Base-by-base conservation (phyloP, 495 filamentous ascomycete genomes). In the Xylaria cubensis region DNA sequence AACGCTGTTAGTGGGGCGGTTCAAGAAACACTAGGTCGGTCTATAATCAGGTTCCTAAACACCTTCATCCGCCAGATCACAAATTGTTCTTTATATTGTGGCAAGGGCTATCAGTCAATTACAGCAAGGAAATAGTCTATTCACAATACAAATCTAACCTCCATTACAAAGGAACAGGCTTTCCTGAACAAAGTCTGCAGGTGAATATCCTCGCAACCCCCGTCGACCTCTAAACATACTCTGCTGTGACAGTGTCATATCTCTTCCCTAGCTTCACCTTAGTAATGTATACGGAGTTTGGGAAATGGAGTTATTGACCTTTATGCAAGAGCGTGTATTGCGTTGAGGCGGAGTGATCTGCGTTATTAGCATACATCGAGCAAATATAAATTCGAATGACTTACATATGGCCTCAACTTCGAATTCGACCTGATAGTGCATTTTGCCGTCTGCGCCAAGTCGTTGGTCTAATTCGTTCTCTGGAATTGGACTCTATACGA, bases 381-480 rank as follows among this genome's bases (percentile, higher is more conserved):
- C 19, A 32, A 56, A 5, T 21, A 21, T 12, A 61, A 15, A 21
- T 29, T 10, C 4, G 9, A 5, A 59, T 59, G 15, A 39, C 29
- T 61, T 10, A 61, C 58, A 63, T 12, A 63, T 42, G 4, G 61
- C 61, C 39, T 63, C 61, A 4, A 63, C 21, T 1, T 63, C 39
- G 36, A 63, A 63, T 24, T 39, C 34, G 4, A 63, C 4, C n/a
- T n/a, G 24, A 24, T 63, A 63, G n/a, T 63, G 36, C 59, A 63
- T 63, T 63, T 13, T 63, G n/a, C 36, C n/a, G 36, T 63, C 59
- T 19, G 36, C 59, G 12, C 59, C 59, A 39, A 63, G 32, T 63
- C n/a, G 21, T 63, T 39, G 4, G 15, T 42, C 59, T 4, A 63
- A 41, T 42, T 63, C 9, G 10, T 42, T 7, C 19, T 63, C 59